Evolutionary conservation across 345 rosid species (phyloP), one percentile per base, ranked within the genome.

Genomic region (Populus simonii): DNA sequence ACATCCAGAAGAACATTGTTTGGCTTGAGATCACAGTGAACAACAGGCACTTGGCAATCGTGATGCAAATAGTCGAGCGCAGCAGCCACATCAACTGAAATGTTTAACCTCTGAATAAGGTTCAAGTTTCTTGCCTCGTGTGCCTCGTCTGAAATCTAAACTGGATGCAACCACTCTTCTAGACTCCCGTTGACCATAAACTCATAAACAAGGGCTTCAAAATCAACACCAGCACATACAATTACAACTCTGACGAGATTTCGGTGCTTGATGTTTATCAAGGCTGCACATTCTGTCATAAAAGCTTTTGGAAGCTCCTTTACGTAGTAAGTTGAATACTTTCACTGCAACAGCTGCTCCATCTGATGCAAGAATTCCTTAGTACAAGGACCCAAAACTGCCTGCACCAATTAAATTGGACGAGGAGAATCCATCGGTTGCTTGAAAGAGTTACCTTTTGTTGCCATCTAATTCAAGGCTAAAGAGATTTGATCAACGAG

Each of bases 1-100:
- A 36, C 72, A 53, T 75, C 76, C 5, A 80, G 62, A 51, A 80
- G 82, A 33, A 74, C 35, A 63, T 80, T 69, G 69, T 71, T 74
- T 12, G 82, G 82, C 71, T 77, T 80, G 71, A 80, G 22, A 62
- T 75, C 83, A 47, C 79, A 47, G 36, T 75, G 83, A 3, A 74
- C 23, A 39, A 47, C n/a, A 18, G 61, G 38, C 27, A n/a, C 27
- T 45, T 20, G 29, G 23, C 71, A 41, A 20, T n/a, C 62, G 22
- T 11, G 35, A 5, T 74, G 78, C 38, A 74, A 68, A 31, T 31
- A 66, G 9, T 74, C 62, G 6, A 74, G 5, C 2, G 63, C 78
- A 29, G 12, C 9, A 20, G 71, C 78, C 8, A 65, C 39, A 29
- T 74, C 78, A 31, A 74, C 66, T 43, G 71, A 59, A 27, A 74